Conservation (phyloP, 2,329 filamentous ascomycete genomes). For the Aaosphaeria pasadenensis region DNA sequence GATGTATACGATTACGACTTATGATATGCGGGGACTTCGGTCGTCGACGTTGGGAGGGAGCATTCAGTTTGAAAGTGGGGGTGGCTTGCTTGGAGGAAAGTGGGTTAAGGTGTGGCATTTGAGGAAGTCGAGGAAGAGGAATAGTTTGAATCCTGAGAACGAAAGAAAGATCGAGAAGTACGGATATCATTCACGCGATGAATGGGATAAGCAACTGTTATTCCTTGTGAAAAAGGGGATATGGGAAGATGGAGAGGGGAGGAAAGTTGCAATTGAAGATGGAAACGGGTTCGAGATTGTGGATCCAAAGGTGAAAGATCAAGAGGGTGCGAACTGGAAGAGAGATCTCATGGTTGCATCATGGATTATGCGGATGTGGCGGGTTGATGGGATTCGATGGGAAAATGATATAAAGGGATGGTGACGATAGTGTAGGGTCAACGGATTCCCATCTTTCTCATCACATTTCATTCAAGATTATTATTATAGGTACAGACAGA, state of each 20-base stretch:
- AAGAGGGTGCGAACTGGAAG: constrained; percentile 3
- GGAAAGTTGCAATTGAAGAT: constrained; percentile 7
- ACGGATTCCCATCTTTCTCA: too few species aligned
- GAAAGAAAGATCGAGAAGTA: constrained; percentile 14
- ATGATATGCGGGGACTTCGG: constrained; percentile 17
- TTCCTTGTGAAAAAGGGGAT: constrained; percentile 14
- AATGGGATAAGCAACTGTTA: constrained; percentile 18
- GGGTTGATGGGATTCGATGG: constrained; percentile 14
- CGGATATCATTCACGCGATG: constrained; percentile 16
- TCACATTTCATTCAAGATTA: too few species aligned
- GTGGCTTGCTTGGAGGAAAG: constrained; percentile 11
- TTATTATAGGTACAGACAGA: too few species aligned
- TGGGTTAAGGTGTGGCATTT: constrained; percentile 18
- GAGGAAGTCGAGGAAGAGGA: constrained; percentile 9
- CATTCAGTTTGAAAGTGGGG: constrained; percentile 14
- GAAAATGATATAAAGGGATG: constrained; percentile 11
- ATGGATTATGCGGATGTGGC: constrained; percentile 24
- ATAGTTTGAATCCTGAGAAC: constrained; percentile 16
- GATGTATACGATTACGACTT: constrained; percentile 13
- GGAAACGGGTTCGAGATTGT: constrained; percentile 8
- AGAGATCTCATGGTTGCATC: constrained; percentile 23
- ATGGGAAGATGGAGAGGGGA: constrained; percentile 18
- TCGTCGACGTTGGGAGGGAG: constrained; percentile 10
- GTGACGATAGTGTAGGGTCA: background rate
- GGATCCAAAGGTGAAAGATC: background rate